A percentile compares a stretch with the other conserved stretches of the same genome.
Evolutionary conservation across 306 rosid genomes (phyloP).

Genomic region (Cicer pinnatifidum): DNA sequence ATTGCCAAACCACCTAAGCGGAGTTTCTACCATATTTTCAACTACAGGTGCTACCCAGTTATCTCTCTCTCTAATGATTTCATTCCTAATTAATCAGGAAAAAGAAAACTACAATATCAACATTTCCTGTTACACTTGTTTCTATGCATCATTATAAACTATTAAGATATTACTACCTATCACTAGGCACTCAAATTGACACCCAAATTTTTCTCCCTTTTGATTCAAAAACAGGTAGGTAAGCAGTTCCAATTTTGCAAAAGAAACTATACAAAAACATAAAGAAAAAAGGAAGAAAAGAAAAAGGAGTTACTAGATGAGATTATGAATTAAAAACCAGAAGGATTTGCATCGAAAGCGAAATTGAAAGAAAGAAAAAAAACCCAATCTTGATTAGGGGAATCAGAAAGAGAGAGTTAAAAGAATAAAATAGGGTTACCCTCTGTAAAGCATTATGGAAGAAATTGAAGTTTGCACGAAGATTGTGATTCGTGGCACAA

Average conservation of each 20-base stretch:
- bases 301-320: neutral
- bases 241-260: neutral
- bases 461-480: neutral
- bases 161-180: neutral
- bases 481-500: neutral
- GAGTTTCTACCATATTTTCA: too few relatives aligned
- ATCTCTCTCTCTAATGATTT: too few relatives aligned
- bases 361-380: neutral
- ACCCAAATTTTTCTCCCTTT: neutral
- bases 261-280: neutral
- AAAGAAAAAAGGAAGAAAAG: neutral
- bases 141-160: too few relatives aligned
- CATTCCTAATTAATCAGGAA: neutral
- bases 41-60: too few relatives aligned
- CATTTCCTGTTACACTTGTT: neutral
- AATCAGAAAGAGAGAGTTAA: neutral
- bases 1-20: too few relatives aligned
- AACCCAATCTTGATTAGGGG: conserved; percentile 22
- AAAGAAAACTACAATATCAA: neutral
- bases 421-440: conserved; percentile 41
- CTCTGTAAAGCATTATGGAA: conserved; percentile 63
- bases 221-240: neutral
- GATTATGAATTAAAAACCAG: conserved; percentile 26
- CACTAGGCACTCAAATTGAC: conserved; percentile 21
- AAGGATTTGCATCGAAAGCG: neutral